Evolutionary conservation across 1,284 basidiomycete genomes (phyloP).

Genomic region (Malassezia arunalokei): DNA sequence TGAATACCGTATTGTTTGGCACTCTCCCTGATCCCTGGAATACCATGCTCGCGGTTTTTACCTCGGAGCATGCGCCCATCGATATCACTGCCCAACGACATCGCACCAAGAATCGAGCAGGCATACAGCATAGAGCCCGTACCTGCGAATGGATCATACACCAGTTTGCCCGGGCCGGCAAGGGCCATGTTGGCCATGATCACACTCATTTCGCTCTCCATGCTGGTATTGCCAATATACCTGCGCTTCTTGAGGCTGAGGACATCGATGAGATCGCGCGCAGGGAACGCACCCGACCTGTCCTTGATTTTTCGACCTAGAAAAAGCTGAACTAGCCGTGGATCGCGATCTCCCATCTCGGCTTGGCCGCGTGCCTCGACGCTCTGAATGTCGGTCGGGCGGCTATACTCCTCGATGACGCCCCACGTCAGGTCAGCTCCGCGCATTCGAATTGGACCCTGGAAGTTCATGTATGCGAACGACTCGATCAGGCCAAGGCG

Average conservation of each 20-base stretch:
- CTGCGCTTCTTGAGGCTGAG: conserved; percentile 71
- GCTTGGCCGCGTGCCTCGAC: not conserved
- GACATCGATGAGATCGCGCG: conserved; percentile 40
- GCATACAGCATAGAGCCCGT: conserved; percentile 89
- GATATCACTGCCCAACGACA: conserved; percentile 84
- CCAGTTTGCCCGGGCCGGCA: conserved; percentile 69
- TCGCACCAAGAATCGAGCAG: conserved; percentile 63
- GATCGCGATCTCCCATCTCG: conserved; percentile 26
- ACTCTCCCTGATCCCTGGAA: conserved; percentile 56
- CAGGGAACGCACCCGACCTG: conserved; percentile 11
- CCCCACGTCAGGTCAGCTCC: conserved; percentile 65
- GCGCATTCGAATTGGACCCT: conserved; percentile 71
- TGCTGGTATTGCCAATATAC: conserved; percentile 87
- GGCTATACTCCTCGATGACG: conserved; percentile 76
- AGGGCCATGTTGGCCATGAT: conserved; percentile 91
- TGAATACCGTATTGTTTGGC: conserved; percentile 74
- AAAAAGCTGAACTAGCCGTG: conserved; percentile 32
- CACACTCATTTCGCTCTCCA: conserved; percentile 90
- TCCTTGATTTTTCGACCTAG: conserved; percentile 21
- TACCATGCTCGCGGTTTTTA: conserved; percentile 50
- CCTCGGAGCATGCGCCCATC: conserved; percentile 94
- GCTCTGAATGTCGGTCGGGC: conserved; percentile 10
- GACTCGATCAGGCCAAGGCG: conserved; percentile 56
- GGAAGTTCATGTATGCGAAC: conserved; percentile 73
- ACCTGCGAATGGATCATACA: conserved; percentile 94